Base-by-base conservation (phyloP, 1,139 yeast species). In the Yamadazyma pseudoaaseri region DNA sequence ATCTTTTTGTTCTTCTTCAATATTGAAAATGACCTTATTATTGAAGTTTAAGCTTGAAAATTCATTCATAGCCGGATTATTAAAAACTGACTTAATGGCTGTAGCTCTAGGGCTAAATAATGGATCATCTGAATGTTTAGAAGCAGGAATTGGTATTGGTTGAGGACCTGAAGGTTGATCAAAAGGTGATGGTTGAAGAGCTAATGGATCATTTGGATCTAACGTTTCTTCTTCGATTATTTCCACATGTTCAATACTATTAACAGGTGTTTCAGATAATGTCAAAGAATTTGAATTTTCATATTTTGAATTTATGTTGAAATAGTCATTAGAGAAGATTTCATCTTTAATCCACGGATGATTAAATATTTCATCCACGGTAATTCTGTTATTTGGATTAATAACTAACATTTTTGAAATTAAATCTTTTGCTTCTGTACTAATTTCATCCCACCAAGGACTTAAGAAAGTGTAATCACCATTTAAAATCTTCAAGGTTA, bases 391-490 rank as follows among this genome's bases (percentile, higher is more conserved):
- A 17, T 68, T 66, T 0, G 96, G 95, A 45, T 86, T 72, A 3
- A 75, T 53, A 5, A 69, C 69, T 45, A 84, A 60, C 60, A 84
- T 68, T 27, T 64, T 67, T 3, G 70, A 53, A 8, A 83, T 76
- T 36, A 84, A 57, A 45, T 75, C 73, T 56, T 87, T 87, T 6
- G 96, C 97, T 14, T 83, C 86, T 26, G 51, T 56, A 39, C 86
- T 76, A 27, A 90, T 84, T 49, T 90, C 96, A 58, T 90, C 97
- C 97, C 97, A 90, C 97, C 97, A 90, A 0, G 97, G 97, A 37
- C 79, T 68, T 38, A 90, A 65, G 56, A 89, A 90, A 11, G 85
- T 81, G 55, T 73, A 90, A 48, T 86, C 85, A 17, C 97, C 97
- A 35, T 70, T 70, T 9, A 94, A 79, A 27, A 90, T 95, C 56